phyloP scores from a whole-genome alignment of 169 alveolate genomes.

The Plasmodium billcollinsi region DNA sequence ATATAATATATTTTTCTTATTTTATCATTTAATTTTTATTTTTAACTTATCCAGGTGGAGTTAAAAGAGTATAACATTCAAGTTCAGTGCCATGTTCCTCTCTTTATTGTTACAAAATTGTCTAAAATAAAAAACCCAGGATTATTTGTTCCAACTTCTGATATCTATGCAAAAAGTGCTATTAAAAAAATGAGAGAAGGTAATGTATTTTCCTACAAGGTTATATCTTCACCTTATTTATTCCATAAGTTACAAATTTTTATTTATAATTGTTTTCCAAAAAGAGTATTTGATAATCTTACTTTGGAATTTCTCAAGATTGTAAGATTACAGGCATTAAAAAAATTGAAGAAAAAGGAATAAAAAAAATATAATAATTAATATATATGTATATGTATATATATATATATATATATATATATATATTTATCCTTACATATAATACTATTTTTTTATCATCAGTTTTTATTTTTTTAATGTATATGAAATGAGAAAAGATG shows the following conservation, averaged over 20 bases:
- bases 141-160: constrained; percentile 78
- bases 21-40: constrained; percentile 1
- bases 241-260: constrained; percentile 75
- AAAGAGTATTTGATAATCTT: constrained; percentile 13
- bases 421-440: no score
- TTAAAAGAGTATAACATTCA: constrained; percentile 71
- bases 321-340: constrained; percentile 49
- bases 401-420: neutral
- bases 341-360: constrained; percentile 30
- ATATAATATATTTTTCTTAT: neutral
- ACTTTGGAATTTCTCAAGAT: constrained; percentile 26
- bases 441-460: no score
- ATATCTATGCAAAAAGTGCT: constrained; percentile 58
- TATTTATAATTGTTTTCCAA: constrained; percentile 46
- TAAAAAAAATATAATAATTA: neutral
- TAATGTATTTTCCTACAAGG: constrained; percentile 16
- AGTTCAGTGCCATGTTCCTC: constrained; percentile 79
- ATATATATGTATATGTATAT: neutral
- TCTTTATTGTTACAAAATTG: constrained; percentile 78
- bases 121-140: constrained; percentile 78
- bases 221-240: constrained; percentile 76
- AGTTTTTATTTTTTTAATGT: no score
- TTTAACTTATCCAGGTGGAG: constrained; percentile 46
- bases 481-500: no score
- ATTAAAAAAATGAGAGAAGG: constrained; percentile 58